Conservation (phyloP, 1,284 basidiomycete genomes). For the Vanrija humicola region DNA sequence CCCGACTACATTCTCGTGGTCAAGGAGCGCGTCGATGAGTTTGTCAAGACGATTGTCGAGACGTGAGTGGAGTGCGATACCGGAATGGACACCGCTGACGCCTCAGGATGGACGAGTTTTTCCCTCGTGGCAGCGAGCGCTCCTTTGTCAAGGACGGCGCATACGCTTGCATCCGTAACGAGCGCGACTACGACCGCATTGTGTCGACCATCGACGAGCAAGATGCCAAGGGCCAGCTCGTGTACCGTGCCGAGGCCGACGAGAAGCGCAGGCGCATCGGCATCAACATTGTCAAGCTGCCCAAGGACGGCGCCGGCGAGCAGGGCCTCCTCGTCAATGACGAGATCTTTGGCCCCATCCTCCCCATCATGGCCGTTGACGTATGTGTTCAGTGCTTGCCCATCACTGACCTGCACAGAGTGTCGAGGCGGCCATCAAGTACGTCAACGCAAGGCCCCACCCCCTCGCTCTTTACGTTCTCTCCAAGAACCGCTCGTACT, state of each 20-base stretch:
- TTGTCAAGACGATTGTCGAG: conserved; percentile 61
- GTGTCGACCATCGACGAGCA: conserved; percentile 62
- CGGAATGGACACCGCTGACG: conserved; percentile 2
- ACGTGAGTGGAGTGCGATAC: conserved; percentile 48
- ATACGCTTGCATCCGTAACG: conserved; percentile 56
- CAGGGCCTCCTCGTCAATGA: conserved; percentile 67
- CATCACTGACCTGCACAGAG: conserved; percentile 37
- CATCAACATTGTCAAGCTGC: conserved; percentile 52
- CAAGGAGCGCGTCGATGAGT: conserved; percentile 59
- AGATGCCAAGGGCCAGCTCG: conserved; percentile 59
- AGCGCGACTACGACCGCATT: conserved; percentile 60
- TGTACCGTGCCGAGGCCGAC: conserved; percentile 65
- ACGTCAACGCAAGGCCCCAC: conserved; percentile 56
- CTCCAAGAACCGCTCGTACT: conserved; percentile 32
- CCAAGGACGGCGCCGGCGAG: conserved; percentile 57
- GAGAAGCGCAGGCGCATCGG: conserved; percentile 49
- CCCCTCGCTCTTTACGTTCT: conserved; percentile 48
- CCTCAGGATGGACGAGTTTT: conserved; percentile 35
- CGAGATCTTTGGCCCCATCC: conserved; percentile 66
- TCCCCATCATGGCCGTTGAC: conserved; percentile 72
- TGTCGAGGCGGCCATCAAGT: conserved; percentile 67
- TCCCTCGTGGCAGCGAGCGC: conserved; percentile 47
- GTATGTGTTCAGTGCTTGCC: conserved; percentile 28
- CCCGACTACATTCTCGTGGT: conserved; percentile 73
- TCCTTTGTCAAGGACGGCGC: conserved; percentile 49